A percentile compares a stretch with the other conserved stretches of the same genome.
Evolutionary conservation across 331 rosid species (phyloP).

Genomic region (Ulmus americana): DNA sequence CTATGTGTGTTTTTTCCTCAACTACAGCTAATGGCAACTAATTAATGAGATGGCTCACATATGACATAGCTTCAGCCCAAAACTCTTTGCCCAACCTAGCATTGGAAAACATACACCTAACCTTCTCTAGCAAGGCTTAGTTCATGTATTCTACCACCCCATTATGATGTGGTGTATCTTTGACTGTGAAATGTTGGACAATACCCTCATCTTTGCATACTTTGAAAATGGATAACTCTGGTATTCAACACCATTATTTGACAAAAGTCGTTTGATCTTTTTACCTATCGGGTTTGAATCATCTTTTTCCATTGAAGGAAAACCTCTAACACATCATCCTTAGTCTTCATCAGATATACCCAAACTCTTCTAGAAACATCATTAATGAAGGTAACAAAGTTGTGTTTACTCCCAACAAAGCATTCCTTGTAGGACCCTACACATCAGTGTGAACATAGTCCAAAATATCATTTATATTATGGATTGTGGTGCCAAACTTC

Average conservation of each 20-base stretch:
- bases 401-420: no score
- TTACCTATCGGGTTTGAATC: no score
- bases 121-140: background rate
- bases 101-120: background rate
- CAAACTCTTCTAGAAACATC: no score
- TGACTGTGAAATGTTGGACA: background rate
- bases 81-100: background rate
- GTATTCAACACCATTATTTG: background rate
- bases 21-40: background rate
- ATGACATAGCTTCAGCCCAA: conserved; percentile 1
- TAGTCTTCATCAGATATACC: no score
- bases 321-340: no score
- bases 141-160: background rate
- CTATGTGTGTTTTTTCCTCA: background rate
- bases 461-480: no score
- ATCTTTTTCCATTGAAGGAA: no score
- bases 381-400: no score
- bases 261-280: no score
- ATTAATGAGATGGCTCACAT: background rate
- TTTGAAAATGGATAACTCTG: background rate
- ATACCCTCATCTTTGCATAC: background rate
- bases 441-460: no score
- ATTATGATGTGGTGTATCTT: background rate
- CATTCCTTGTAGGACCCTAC: no score
- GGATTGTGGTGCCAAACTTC: no score